Evolutionary conservation across 768 basidiomycete species (phyloP).

Genomic region (Agrocybe pediades): DNA sequence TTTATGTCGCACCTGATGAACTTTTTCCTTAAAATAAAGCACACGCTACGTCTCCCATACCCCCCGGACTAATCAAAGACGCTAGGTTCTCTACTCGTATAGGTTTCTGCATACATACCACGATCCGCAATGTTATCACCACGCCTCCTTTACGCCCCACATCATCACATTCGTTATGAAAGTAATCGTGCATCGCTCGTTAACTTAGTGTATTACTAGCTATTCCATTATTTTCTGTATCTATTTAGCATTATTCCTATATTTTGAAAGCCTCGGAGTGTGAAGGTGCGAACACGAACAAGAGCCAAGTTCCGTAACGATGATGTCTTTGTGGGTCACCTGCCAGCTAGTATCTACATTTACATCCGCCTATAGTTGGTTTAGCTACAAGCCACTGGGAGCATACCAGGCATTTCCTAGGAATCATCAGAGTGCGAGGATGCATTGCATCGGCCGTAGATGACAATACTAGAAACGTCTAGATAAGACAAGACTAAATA

Average conservation of each 20-base stretch:
- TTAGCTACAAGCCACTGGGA: too few relatives aligned
- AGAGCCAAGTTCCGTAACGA: background rate
- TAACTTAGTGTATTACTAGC: constrained; percentile 10
- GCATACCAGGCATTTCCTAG: too few relatives aligned
- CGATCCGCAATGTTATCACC: background rate
- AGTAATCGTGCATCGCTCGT: constrained; percentile 6
- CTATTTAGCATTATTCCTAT: constrained; percentile 1
- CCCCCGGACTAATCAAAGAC: background rate
- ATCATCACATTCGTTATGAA: background rate
- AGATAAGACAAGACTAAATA: too few relatives aligned
- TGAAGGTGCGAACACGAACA: background rate
- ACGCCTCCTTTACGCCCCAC: background rate
- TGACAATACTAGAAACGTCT: too few relatives aligned
- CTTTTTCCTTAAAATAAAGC: background rate
- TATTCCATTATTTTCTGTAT: constrained; percentile 6
- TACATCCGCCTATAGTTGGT: background rate
- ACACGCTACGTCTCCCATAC: background rate
- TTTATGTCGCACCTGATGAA: too few relatives aligned
- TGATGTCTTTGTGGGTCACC: background rate
- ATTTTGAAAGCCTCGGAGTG: background rate
- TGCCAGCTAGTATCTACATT: background rate
- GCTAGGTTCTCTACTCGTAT: background rate
- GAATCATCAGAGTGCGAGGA: too few relatives aligned
- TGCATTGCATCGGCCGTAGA: too few relatives aligned
- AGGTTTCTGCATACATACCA: background rate